Evolutionary conservation across 768 basidiomycete genomes (phyloP), one percentile per base, ranked within the genome.

Genomic region (Leucogyrophana mollusca): DNA sequence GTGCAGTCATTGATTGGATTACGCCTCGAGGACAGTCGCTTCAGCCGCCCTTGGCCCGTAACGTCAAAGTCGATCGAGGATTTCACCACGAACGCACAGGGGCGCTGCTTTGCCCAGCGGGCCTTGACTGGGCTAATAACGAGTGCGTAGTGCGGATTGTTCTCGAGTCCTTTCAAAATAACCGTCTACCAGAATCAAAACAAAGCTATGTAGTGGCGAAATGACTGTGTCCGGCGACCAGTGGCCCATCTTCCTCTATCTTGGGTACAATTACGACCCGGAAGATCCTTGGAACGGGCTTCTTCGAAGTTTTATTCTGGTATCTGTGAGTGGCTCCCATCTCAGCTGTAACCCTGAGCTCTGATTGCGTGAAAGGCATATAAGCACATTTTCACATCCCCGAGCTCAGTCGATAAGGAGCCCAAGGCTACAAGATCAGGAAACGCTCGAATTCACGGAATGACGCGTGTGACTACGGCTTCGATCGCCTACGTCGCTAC

Each of bases 351-450:
- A 30, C n/a, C 25, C 8, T 30, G 35, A 7, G 20, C 4, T 34
- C 25, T 20, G 20, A 32, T 30, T 6, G 6, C 13, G 6, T 25
- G n/a, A 10, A 22, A 64, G 62, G 60, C 56, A 1, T 60, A 43
- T 25, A 60, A 55, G 27, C 55, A 60, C 36, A 46, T 64, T 14
- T 64, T 64, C 25, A 64, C 57, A 1, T 61, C 56, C 1, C 61
- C 62, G 1, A 62, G 61, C 34, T 61, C 59, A 9, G 59, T 61
- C 3, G 51, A 62, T 10, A 53, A 54, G 23, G 58, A 56, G 32
- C 25, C 47, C 7, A 45, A 40, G 14, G 53, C 50, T 11, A 57
- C 53, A 4, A 46, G 40, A 6, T 56, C 43, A 8, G 42, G 53
- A 7, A 54, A 53, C 43, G 46, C 50, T 3, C 18, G 39, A 2